Evolutionary conservation across 2,329 filamentous ascomycete genomes (phyloP).

Genomic region (Ceratocystiopsis sp.): DNA sequence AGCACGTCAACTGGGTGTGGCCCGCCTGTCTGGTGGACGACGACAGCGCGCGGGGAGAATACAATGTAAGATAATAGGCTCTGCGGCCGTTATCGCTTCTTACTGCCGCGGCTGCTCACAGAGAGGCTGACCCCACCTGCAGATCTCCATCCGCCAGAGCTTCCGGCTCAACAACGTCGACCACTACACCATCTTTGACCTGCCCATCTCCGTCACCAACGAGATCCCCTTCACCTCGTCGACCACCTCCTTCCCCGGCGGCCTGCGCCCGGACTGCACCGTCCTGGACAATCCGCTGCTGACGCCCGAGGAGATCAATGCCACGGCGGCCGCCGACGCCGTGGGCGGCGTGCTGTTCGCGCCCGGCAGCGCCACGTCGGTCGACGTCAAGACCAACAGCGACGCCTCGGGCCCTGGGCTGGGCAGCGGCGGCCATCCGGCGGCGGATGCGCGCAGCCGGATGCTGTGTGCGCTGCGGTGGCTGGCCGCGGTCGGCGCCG

Average conservation of each 20-base stretch:
- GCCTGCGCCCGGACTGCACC: slow-evolving; percentile 23
- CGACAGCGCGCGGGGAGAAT: slow-evolving; percentile 38
- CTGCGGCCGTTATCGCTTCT: background rate
- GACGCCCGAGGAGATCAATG: slow-evolving; percentile 26
- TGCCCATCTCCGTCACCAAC: slow-evolving; percentile 53
- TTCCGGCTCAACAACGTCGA: slow-evolving; percentile 47
- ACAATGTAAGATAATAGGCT: slow-evolving; percentile 32
- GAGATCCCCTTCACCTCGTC: slow-evolving; percentile 28
- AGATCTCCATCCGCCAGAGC: slow-evolving; percentile 55
- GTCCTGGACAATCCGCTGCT: slow-evolving; percentile 33
- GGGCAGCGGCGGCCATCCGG: slow-evolving; percentile 8
- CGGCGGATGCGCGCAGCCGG: no score
- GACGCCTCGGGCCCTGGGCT: slow-evolving; percentile 6
- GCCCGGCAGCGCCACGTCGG: slow-evolving; percentile 29
- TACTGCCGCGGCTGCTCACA: no score
- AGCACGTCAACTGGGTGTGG: slow-evolving; percentile 59
- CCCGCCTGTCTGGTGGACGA: slow-evolving; percentile 51
- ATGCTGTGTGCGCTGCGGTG: no score
- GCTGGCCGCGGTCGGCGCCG: no score
- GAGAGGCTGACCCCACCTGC: background rate
- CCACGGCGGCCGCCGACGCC: slow-evolving; percentile 21
- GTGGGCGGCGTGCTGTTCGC: slow-evolving; percentile 30
- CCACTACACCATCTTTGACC: slow-evolving; percentile 53
- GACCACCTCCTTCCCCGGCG: slow-evolving; percentile 20
- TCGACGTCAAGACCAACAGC: slow-evolving; percentile 18